Conservation (phyloP, 169 alveolate species). For the Pseudocohnilembus persalinus region DNA sequence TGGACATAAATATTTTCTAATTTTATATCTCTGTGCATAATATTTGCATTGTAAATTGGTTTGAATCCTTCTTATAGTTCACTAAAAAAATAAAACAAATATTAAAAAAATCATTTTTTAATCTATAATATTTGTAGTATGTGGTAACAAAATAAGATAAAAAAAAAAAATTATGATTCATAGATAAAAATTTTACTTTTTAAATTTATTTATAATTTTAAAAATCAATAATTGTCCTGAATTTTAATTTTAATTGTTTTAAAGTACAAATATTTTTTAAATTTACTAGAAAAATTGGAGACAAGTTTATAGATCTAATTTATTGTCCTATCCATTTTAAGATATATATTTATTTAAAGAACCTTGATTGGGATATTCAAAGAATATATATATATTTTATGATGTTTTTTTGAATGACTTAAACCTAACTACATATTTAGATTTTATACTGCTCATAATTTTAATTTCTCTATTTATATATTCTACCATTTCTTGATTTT, state of each 20-base stretch:
- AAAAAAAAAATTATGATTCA: too few relatives aligned
- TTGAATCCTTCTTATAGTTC: conserved; percentile 23
- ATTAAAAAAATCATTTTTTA: too few relatives aligned
- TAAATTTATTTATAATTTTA: background rate
- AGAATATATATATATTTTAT: conserved; percentile 20
- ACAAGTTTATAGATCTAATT: too few relatives aligned
- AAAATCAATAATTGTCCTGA: too few relatives aligned
- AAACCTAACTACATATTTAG: conserved; percentile 23
- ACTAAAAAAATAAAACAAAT: too few relatives aligned
- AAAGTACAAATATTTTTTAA: too few relatives aligned
- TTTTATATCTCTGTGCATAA: conserved; percentile 31
- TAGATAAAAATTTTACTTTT: background rate
- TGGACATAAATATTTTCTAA: conserved; percentile 28
- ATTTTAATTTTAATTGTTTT: too few relatives aligned
- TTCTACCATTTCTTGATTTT: background rate
- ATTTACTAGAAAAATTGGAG: too few relatives aligned
- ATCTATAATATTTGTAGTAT: conserved; percentile 1
- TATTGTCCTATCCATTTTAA: too few relatives aligned
- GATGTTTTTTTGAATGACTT: conserved; percentile 1
- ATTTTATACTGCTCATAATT: conserved; percentile 22
- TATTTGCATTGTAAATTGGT: conserved; percentile 2
- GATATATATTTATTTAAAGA: background rate
- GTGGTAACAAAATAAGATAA: background rate
- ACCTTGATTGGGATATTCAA: conserved; percentile 29
- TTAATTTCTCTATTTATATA: conserved; percentile 15